A percentile compares a stretch with the other conserved stretches of the same genome.
phyloP scores from a whole-genome alignment of 140 eudicot genomes.

The Oenanthe javanica region DNA sequence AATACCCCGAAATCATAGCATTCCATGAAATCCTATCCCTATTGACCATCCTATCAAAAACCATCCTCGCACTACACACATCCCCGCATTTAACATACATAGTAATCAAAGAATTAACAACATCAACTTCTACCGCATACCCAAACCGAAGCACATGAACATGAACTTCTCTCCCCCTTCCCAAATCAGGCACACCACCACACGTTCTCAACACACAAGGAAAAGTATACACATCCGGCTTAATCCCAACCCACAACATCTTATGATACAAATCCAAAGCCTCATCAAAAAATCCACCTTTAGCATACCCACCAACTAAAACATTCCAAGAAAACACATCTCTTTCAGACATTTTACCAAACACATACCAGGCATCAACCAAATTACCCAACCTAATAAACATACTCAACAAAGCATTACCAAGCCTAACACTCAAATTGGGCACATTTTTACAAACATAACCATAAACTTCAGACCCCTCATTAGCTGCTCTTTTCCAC shows the following conservation, averaged over 20 bases:
- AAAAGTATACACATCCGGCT: slow-evolving; percentile 81
- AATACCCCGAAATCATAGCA: slow-evolving; percentile 78
- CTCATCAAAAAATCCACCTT: slow-evolving; percentile 75
- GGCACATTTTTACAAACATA: slow-evolving; percentile 17
- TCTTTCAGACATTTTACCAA: slow-evolving; percentile 86
- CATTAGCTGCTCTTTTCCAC: slow-evolving; percentile 49
- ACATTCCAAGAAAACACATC: slow-evolving; percentile 90
- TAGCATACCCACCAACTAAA: slow-evolving; percentile 86
- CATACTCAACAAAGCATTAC: slow-evolving; percentile 81
- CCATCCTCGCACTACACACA: slow-evolving; percentile 39
- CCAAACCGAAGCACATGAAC: slow-evolving; percentile 72
- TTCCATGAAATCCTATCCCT: slow-evolving; percentile 88
- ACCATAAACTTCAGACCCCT: slow-evolving; percentile 41
- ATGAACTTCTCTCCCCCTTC: slow-evolving; percentile 71
- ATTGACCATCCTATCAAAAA: slow-evolving; percentile 64
- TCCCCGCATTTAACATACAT: slow-evolving; percentile 84
- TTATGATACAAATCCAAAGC: slow-evolving; percentile 63
- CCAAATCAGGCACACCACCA: slow-evolving; percentile 54
- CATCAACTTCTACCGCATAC: slow-evolving; percentile 44
- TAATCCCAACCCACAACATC: slow-evolving; percentile 81
- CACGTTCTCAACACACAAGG: slow-evolving; percentile 78
- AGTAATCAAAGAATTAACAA: slow-evolving; percentile 62
- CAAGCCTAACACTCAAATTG: slow-evolving; percentile 44
- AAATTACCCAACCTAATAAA: slow-evolving; percentile 69
- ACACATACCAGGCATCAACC: slow-evolving; percentile 96